Evolutionary conservation across 805 yeast species (phyloP), one percentile per base, ranked within the genome.

Genomic region (Candida golubevii): DNA sequence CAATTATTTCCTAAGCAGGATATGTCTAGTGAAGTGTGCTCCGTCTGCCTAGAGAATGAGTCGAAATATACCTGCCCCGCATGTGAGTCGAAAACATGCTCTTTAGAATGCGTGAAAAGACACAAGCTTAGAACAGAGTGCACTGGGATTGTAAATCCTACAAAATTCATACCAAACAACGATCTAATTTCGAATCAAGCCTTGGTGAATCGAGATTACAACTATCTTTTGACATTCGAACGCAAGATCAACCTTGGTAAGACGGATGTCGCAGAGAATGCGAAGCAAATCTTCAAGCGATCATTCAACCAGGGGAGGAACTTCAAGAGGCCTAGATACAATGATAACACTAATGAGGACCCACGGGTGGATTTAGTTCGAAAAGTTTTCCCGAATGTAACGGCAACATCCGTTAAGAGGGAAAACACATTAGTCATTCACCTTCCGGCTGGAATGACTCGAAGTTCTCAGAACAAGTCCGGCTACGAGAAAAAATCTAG

Each of bases 61-160:
- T 68, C 72, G 45, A 85, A 82, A 56, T 90, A 90, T 60, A 80
- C 74, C 11, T 90, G 97, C 61, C 97, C 97, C 0, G 82, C 83
- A 13, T 90, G 97, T 58, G 65, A 66, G 6, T 60, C 68, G 5
- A 72, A 66, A 45, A 84, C 91, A 0, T 90, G 97, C 59, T 79
- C 85, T 0, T 58, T 86, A 7, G 71, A 56, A 8, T 90, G 97
- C 66, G 86, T 85, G 26, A 79, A 77, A 48, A 59, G 72, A 18
- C 97, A 90, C 58, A 88, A 88, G 61, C 55, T 51, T 6, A 75
- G 76, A 41, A 65, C 76, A 8, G 70, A 71, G 15, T 90, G 97
- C 59, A 66, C 79, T 4, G 97, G 97, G 0, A 51, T 56, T 14
- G 74, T 80, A 30, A 88, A 85, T 56, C 78, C 77, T 11, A 71